Percentiles rank a stretch among this genome's conserved stretches.
Evolutionary conservation across 192 early-diverging fungal genomes (phyloP).

Genomic region (Obelidium mucronatum): DNA sequence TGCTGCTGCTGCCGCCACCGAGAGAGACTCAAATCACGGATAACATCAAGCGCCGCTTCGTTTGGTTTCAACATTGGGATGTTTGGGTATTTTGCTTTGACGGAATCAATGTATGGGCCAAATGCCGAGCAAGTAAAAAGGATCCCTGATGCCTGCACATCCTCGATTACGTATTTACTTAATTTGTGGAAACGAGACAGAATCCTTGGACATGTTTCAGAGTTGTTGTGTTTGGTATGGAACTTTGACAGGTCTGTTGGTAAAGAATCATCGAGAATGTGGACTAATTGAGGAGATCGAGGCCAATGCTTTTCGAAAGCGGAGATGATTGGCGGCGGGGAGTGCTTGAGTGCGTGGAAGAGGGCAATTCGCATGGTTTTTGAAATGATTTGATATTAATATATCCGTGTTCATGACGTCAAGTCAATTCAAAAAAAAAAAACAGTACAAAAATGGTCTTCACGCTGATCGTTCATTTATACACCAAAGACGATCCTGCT

Average conservation of each 20-base stretch:
- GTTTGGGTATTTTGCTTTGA: neutral
- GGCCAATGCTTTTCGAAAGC: neutral
- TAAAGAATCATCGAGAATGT: neutral
- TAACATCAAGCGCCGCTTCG: neutral
- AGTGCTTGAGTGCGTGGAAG: slow-evolving; percentile 11
- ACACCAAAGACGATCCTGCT: slow-evolving; percentile 37
- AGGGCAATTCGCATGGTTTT: neutral
- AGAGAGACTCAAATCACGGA: neutral
- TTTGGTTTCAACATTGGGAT: neutral
- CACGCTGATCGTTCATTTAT: slow-evolving; percentile 36
- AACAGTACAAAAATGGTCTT: slow-evolving; percentile 35
- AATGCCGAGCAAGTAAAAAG: slow-evolving; percentile 1
- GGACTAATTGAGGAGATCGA: neutral
- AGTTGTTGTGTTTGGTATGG: neutral
- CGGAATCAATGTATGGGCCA: neutral
- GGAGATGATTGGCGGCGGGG: neutral
- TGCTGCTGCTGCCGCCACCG: neutral
- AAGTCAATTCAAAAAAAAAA: too few relatives aligned
- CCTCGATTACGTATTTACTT: neutral
- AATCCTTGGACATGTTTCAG: neutral
- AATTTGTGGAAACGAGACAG: neutral
- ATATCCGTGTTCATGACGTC: too few relatives aligned
- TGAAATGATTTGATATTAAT: too few relatives aligned
- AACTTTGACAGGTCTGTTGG: neutral
- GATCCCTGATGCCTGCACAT: neutral